Evolutionary conservation across 371 early-diverging fungal species (phyloP).

Genomic region (Mortierella sp.): DNA sequence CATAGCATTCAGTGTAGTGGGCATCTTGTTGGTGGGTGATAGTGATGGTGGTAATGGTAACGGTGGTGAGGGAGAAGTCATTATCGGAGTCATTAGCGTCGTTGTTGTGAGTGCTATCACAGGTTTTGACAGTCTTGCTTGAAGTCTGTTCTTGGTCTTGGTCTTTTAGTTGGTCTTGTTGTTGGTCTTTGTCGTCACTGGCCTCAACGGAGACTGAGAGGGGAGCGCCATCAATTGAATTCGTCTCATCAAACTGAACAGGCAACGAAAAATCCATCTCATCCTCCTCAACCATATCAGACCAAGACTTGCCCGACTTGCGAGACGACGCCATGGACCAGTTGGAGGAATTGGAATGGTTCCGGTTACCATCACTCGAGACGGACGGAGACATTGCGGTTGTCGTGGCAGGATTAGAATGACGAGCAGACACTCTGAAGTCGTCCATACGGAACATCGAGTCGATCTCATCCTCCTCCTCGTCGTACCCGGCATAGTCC

Average conservation of each 20-base stretch:
- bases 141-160: constrained; percentile 1
- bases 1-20: constrained; percentile 24
- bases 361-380: neutral
- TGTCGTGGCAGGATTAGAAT: no score
- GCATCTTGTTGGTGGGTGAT: constrained; percentile 3
- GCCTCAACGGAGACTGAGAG: neutral
- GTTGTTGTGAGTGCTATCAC: constrained; percentile 2
- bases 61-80: constrained; percentile 17
- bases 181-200: neutral
- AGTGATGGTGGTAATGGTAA: neutral
- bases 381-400: constrained; percentile 1
- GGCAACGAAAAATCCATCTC: constrained; percentile 55
- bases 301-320: constrained; percentile 49
- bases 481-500: constrained; percentile 12
- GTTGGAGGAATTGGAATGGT: constrained; percentile 34
- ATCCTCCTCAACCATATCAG: constrained; percentile 53
- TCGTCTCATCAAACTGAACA: constrained; percentile 49
- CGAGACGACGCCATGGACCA: constrained; percentile 37
- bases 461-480: constrained; percentile 26
- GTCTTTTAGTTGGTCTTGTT: neutral
- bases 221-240: neutral
- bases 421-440: constrained; percentile 14
- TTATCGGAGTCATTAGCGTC: constrained; percentile 39
- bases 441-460: constrained; percentile 54
- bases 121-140: constrained; percentile 5